Evolutionary conservation across 2,329 filamentous ascomycete species (phyloP).

Genomic region (Lachnellula willkommii): DNA sequence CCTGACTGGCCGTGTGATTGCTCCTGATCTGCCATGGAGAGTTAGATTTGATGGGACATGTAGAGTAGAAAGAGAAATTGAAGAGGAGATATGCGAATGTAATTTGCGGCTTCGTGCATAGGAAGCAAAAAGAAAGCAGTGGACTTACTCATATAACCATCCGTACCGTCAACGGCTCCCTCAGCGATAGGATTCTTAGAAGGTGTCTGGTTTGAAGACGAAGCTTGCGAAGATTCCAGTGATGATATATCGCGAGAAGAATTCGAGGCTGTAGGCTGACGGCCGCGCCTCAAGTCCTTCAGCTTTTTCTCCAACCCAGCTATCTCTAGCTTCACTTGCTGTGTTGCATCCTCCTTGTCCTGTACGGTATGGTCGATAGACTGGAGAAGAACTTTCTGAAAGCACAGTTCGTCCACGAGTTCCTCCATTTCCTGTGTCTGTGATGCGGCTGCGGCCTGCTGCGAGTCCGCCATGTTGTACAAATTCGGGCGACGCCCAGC

Average conservation of each 20-base stretch:
- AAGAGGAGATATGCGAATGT: background rate
- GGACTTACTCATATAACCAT: background rate
- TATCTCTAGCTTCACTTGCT: slow-evolving; percentile 24
- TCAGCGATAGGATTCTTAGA: background rate
- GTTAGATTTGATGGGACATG: slow-evolving; percentile 4
- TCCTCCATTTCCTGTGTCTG: slow-evolving; percentile 18
- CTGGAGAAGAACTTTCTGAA: slow-evolving; percentile 39
- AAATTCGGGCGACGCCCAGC: background rate
- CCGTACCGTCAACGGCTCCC: background rate
- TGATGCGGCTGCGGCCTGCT: background rate
- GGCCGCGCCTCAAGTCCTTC: slow-evolving; percentile 9
- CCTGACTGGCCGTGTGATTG: background rate
- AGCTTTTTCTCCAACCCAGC: slow-evolving; percentile 32
- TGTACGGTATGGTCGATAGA: slow-evolving; percentile 35
- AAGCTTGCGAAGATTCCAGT: background rate
- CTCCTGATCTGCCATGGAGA: slow-evolving; percentile 8
- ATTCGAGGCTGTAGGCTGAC: slow-evolving; percentile 5
- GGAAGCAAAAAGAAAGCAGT: background rate
- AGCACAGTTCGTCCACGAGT: slow-evolving; percentile 38
- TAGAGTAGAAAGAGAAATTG: background rate
- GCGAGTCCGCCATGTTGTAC: slow-evolving; percentile 14
- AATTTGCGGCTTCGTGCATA: background rate
- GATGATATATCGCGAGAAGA: background rate
- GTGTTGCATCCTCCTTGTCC: slow-evolving; percentile 24
- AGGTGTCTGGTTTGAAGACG: background rate